Conservation (phyloP, 441 rosid genomes). For the Hura crepitans region DNA sequence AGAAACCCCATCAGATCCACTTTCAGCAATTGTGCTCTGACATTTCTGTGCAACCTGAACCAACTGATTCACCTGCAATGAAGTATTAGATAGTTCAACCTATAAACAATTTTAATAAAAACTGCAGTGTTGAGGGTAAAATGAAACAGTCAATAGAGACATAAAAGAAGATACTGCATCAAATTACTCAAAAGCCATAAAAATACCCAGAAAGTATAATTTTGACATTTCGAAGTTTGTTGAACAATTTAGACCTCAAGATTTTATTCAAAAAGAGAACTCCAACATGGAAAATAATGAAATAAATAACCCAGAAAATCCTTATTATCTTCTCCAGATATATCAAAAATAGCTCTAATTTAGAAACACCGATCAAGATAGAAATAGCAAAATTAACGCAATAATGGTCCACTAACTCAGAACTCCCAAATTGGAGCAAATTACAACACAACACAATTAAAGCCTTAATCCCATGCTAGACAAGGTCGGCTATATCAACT, state of each 20-base stretch:
- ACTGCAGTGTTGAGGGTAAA: not conserved
- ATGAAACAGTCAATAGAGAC: not conserved
- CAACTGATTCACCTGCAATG: slow-evolving; percentile 77
- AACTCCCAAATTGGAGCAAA: not conserved
- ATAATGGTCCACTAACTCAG: not conserved
- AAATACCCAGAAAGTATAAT: not conserved
- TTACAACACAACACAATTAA: too few relatives aligned
- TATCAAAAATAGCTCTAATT: not conserved
- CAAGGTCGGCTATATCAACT: too few relatives aligned
- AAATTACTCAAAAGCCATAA: not conserved
- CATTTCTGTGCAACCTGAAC: slow-evolving; percentile 96
- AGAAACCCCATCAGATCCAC: slow-evolving; percentile 87
- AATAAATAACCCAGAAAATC: not conserved
- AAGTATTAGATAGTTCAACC: not conserved
- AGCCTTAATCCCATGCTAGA: too few relatives aligned
- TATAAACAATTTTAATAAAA: not conserved
- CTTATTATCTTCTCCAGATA: not conserved
- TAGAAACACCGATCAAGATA: not conserved
- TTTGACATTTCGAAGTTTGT: not conserved
- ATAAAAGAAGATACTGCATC: not conserved
- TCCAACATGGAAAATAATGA: not conserved
- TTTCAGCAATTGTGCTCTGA: slow-evolving; percentile 83
- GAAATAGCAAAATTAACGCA: not conserved
- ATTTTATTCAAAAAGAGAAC: not conserved
- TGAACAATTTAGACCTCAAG: not conserved